Conservation (phyloP, 352 stramenopile genomes). For the Phytophthora pseudosyringae region DNA sequence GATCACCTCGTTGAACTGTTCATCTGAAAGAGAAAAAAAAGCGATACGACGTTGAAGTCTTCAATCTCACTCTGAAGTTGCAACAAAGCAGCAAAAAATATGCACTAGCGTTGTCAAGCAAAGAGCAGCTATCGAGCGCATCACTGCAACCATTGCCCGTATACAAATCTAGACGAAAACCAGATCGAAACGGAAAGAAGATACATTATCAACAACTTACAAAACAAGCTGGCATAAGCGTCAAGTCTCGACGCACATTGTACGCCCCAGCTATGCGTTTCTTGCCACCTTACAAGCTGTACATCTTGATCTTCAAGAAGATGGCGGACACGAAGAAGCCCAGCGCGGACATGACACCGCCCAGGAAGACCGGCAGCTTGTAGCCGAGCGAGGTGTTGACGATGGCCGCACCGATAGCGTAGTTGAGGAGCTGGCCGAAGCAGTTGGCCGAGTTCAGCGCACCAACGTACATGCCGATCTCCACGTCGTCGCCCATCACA, state of each 20-base stretch:
- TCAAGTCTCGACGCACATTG: conserved; percentile 15
- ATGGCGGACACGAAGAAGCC: conserved; percentile 31
- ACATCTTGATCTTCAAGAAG: conserved; percentile 48
- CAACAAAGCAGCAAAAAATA: not conserved
- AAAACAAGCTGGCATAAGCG: conserved; percentile 27
- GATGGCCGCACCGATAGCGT: conserved; percentile 31
- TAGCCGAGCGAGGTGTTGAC: conserved; percentile 41
- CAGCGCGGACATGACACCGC: conserved; percentile 35
- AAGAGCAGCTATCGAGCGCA: not conserved
- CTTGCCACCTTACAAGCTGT: conserved; percentile 32
- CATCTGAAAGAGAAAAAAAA: too few relatives aligned
- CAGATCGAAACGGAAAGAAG: not conserved
- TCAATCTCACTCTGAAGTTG: too few relatives aligned
- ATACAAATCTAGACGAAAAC: conserved; percentile 1
- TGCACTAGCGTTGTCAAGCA: not conserved
- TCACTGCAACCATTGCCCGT: not conserved
- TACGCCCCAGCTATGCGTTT: conserved; percentile 17
- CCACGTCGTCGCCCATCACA: conserved; percentile 37
- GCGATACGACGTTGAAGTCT: too few relatives aligned
- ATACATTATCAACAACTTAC: conserved; percentile 31
- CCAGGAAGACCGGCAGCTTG: conserved; percentile 41
- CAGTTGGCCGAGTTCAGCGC: conserved; percentile 44
- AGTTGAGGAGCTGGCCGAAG: conserved; percentile 43
- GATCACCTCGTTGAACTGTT: too few relatives aligned
- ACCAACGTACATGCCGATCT: conserved; percentile 43